These are phyloP conservation scores for Pholiota adiposa DNA, from an alignment of 1,284 basidiomycete species.

Conservation along the genomic window DNA sequence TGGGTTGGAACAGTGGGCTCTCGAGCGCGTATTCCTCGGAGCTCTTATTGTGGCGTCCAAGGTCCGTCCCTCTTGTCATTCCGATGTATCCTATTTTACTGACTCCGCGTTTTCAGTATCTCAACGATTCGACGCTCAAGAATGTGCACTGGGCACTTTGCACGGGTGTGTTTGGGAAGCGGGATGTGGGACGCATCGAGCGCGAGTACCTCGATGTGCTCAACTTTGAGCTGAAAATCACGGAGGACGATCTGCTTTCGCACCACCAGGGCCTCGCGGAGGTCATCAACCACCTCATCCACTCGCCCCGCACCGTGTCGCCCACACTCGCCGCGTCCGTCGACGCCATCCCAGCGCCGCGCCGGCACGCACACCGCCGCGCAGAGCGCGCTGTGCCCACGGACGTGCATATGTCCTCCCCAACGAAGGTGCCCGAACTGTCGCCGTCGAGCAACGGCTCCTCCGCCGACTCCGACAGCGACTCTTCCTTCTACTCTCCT, in stretches of 20 bases:
- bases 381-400: slow-evolving; percentile 10
- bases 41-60: slow-evolving; percentile 75
- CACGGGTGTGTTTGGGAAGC: slow-evolving; percentile 78
- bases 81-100: slow-evolving; percentile 15
- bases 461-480: slow-evolving; percentile 36
- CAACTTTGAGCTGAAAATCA: slow-evolving; percentile 67
- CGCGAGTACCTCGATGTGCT: slow-evolving; percentile 79
- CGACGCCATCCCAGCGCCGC: slow-evolving; percentile 21
- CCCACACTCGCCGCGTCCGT: slow-evolving; percentile 9
- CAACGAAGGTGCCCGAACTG: slow-evolving; percentile 34
- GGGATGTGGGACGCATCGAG: slow-evolving; percentile 77
- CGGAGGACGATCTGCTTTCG: slow-evolving; percentile 64
- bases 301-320: slow-evolving; percentile 5
- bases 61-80: slow-evolving; percentile 43
- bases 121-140: slow-evolving; percentile 77
- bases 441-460: slow-evolving; percentile 40
- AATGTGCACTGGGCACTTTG: slow-evolving; percentile 80
- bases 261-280: slow-evolving; percentile 58
- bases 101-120: slow-evolving; percentile 48
- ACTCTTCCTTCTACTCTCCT: slow-evolving; percentile 35
- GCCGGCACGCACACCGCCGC: slow-evolving; percentile 23
- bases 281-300: slow-evolving; percentile 33
- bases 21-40: slow-evolving; percentile 76
- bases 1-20: slow-evolving; percentile 78
- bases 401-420: slow-evolving; percentile 10